Base-by-base conservation (phyloP, 2,329 filamentous ascomycete genomes). In the Clarireedia hainanense region DNA sequence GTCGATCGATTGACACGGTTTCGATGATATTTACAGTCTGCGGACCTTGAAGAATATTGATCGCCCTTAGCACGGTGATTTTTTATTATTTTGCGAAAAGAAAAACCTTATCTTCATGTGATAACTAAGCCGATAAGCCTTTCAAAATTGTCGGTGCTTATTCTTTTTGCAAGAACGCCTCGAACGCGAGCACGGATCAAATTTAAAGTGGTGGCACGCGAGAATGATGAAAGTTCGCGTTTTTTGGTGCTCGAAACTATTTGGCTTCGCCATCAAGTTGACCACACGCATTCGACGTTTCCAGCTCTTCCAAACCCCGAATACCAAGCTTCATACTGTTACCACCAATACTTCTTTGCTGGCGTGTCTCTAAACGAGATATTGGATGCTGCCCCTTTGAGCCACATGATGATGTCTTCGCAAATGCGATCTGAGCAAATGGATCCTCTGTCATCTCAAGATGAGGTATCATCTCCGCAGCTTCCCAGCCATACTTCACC, bases 141-240 rank as follows among this genome's bases (percentile, higher is more conserved):
- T 4, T 15, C 7, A 39, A 50, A 49, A 49, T 6, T 14, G 26
- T 10, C 23, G 6, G 30, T 34, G 27, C 27, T 10, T 10, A 9
- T 30, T 9, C 30, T 34, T 34, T 12, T 9, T 34, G 9, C 30
- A 12, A 34, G 30, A 34, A 34, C 30, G 30, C 30, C 30, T 34
- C n/a, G 47, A 53, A 53, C 50, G 50, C 42, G 50, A 53, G 23
- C 27, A 36, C n/a, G 30, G 42, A 46, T 47, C 26, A 23, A 47
- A 39, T 12, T 48, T 53, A 47, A 48, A 53, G 30, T 34, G 26
- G 50, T 52, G 50, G 50, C 30, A 53, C 50, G 47, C 42, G 50
- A 14, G 20, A 46, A 37, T 52, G 20, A 26, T 9, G 7, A n/a
- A 23, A 12, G 37, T 37, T 27, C 50, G 50, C 50, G 50, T 53